Base-by-base conservation (phyloP, 2,329 filamentous ascomycete genomes). In the Colletotrichum navitas region DNA sequence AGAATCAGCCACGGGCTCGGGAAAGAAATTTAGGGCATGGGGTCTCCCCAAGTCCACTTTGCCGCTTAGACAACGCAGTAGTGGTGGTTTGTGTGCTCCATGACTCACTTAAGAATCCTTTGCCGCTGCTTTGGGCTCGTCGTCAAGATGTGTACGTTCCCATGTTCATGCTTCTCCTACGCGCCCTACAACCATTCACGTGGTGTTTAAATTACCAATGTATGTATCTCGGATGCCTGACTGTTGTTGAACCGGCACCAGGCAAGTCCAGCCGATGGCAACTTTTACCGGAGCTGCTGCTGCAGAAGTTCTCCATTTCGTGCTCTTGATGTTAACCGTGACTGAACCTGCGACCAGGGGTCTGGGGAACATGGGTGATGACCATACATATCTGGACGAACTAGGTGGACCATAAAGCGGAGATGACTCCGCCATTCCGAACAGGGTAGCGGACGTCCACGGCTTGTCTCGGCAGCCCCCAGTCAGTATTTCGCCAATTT, bases 391-490 rank as follows among this genome's bases (percentile, higher is more conserved):
- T 34, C 36, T 49, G 29, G 43, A 34, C 39, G 21, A 39, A 52
- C 45, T 71, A 41, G 65, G 41, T 47, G 65, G 59, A 18, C 34
- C 36, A 36, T 63, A 39, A 18, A 32, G 58, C 64, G 59, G 65
- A 68, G 51, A 52, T 39, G 54, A 47, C 29, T 39, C 65, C 69
- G 47, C 45, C n/a, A 24, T 45, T 55, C 21, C 60, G 59, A 69
- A 55, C 45, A 54, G 69, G 66, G 49, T 68, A 16, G 32, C 54
- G 52, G 59, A 47, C 54, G 39, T 45, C 41, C 36, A 49, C 18
- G 45, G 60, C 34, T 54, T 60, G 36, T 26, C 39, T 69, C 60
- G 60, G 69, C 65, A 56, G 65, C 69, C 69, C 54, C 65, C 66
- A 54, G 64, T 26, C 68, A 47, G 39, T 36, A 29, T 51, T 61